Percentiles rank a stretch among this genome's conserved stretches.
Evolutionary conservation across 148 eudicot genomes (phyloP).

Genomic region (Beta vulgaris): DNA sequence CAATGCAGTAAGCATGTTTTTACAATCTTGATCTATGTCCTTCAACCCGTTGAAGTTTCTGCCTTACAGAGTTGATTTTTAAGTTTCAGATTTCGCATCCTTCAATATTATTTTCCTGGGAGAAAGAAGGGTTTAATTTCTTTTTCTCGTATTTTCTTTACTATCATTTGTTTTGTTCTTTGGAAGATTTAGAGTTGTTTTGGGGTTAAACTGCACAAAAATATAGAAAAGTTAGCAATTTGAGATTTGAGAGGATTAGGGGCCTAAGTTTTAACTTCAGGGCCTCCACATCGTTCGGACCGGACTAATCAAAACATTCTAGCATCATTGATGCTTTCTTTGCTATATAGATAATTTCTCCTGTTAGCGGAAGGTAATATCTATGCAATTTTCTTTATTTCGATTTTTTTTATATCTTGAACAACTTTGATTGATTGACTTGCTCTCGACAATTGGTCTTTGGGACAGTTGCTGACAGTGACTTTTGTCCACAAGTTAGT

Average conservation of each 20-base stretch:
- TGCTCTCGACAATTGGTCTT: no score
- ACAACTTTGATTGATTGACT: no score
- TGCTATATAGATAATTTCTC: no score
- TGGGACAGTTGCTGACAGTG: no score
- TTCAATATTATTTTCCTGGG: constrained; percentile 9
- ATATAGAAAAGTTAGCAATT: constrained; percentile 63
- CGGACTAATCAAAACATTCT: no score
- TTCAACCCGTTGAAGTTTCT: constrained; percentile 21
- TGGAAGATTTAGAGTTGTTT: constrained; percentile 27
- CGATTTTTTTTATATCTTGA: no score
- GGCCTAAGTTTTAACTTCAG: no score
- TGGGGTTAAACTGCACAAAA: constrained; percentile 58
- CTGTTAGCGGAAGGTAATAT: no score
- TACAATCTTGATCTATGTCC: constrained; percentile 32
- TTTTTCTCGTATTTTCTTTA: constrained; percentile 4
- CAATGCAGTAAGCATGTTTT: constrained; percentile 31
- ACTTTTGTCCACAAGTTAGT: no score
- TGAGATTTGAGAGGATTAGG: constrained; percentile 82
- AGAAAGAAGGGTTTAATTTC: constrained; percentile 5
- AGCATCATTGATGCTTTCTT: no score
- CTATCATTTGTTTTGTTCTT: constrained; percentile 26
- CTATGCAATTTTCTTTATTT: no score
- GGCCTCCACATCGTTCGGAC: no score
- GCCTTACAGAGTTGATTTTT: constrained; percentile 4
- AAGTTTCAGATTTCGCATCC: constrained; percentile 22